Evolutionary conservation across 345 rosid species (phyloP).

Genomic region (Garcia nutans): DNA sequence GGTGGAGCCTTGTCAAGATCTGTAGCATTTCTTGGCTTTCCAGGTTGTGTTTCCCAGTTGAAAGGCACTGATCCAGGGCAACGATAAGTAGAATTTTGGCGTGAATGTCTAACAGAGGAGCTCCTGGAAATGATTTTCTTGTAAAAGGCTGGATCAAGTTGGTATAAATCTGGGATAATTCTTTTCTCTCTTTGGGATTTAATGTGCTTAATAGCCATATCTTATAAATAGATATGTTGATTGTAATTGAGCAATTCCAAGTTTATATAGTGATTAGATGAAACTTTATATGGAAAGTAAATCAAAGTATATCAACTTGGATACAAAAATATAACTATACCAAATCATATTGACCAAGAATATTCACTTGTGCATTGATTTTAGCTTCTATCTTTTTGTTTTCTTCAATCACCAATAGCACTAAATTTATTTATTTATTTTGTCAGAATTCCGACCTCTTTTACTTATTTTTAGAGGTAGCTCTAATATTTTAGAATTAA

Average conservation of each 20-base stretch:
- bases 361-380: neutral
- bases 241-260: neutral
- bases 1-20: constrained; percentile 38
- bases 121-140: constrained; percentile 39
- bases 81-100: constrained; percentile 27
- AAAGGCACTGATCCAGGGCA: constrained; percentile 52
- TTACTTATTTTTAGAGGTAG: too few relatives aligned
- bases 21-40: constrained; percentile 40
- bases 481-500: too few relatives aligned
- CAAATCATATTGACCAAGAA: neutral
- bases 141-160: constrained; percentile 21
- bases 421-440: too few relatives aligned
- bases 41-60: constrained; percentile 66
- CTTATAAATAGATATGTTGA: neutral
- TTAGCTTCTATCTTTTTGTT: too few relatives aligned
- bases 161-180: neutral
- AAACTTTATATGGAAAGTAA: neutral
- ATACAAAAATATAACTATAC: neutral
- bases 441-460: too few relatives aligned
- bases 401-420: too few relatives aligned
- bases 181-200: neutral
- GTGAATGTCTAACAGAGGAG: constrained; percentile 27
- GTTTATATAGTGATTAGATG: neutral
- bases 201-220: neutral
- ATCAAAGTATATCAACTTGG: neutral